These are phyloP conservation scores for Lentinula boryana DNA, from an alignment of 768 basidiomycete species.

Conservation along the genomic window DNA sequence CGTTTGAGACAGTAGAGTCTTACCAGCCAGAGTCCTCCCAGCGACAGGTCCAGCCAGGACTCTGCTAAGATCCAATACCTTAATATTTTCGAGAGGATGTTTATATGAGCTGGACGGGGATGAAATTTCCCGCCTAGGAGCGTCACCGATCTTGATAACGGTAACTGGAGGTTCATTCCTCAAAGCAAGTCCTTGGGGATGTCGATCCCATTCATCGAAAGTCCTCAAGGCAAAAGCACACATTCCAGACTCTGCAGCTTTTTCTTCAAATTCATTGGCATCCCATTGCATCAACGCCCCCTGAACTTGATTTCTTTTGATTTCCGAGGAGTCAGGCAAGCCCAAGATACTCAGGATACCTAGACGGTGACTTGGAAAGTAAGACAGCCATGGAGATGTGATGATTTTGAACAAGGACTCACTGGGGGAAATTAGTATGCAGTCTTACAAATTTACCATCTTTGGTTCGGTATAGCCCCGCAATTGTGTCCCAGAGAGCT, in stretches of 20 bases:
- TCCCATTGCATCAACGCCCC: constrained; percentile 34
- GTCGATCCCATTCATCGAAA: constrained; percentile 42
- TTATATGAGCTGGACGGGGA: background rate
- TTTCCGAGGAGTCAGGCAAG: constrained; percentile 22
- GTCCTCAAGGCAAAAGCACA: constrained; percentile 46
- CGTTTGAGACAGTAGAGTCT: background rate
- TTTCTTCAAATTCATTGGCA: constrained; percentile 40
- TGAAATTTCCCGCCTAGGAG: constrained; percentile 26
- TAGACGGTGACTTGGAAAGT: constrained; percentile 35
- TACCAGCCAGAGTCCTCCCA: constrained; percentile 53
- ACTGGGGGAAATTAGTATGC: constrained; percentile 67
- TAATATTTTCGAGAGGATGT: constrained; percentile 41
- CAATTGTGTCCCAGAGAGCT: constrained; percentile 41
- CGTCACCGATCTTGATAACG: constrained; percentile 41
- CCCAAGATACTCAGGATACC: constrained; percentile 43
- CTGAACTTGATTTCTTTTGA: constrained; percentile 30
- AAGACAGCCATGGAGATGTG: background rate
- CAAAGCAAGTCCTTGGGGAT: constrained; percentile 40
- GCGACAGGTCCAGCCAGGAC: constrained; percentile 55
- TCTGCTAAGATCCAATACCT: constrained; percentile 53
- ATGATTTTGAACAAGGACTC: constrained; percentile 8
- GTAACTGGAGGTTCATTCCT: constrained; percentile 33
- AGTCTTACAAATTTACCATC: constrained; percentile 44
- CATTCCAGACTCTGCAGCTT: constrained; percentile 36
- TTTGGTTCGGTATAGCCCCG: constrained; percentile 49